Evolutionary conservation across 768 basidiomycete species (phyloP), one percentile per base, ranked within the genome.

Genomic region (Leccinum sublutescens): DNA sequence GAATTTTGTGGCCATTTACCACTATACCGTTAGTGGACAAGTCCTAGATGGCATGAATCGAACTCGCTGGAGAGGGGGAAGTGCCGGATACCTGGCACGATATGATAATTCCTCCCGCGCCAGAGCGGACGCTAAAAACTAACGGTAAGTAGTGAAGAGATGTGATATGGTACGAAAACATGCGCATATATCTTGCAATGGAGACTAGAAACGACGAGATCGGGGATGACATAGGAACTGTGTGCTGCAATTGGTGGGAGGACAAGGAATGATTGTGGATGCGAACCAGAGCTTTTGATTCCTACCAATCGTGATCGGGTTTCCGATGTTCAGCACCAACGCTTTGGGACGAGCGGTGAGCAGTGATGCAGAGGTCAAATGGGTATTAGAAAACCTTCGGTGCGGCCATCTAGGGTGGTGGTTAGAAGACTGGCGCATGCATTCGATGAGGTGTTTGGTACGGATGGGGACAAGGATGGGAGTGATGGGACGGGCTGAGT

Each of bases 101-200:
- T 54, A 93, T 79, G 63, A 91, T 85, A 34, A 89, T 76, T 2
- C 87, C 88, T 38, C 89, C 91, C 5, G 80, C 81, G 25, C 85
- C 84, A 14, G 89, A 87, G 47, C 78, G 81, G 52, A 93, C 85
- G 9, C 89, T 93, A 57, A 21, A 54, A 38, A 34, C 23, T 56
- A 43, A 33, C 10, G 3, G 48, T 56, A 49, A 62, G 49, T 11
- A 8, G 8, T 25, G 48, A 14, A 3, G 7, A 34, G 0, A 31
- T 27, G 21, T 1, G 29, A 31, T 50, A 61, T 8, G 8, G 36
- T 0, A 45, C 50, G 17, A 45, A 47, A 6, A 76, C 82, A 69
- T 65, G 88, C 91, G 88, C 91, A 82, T 90, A 86, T 79, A 89
- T 72, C 71, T 87, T 88, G 79, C 87, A 91, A 70, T 90, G 88